Evolutionary conservation across 2,329 filamentous ascomycete genomes (phyloP).

Genomic region (Emmonsiellopsis sp.): DNA sequence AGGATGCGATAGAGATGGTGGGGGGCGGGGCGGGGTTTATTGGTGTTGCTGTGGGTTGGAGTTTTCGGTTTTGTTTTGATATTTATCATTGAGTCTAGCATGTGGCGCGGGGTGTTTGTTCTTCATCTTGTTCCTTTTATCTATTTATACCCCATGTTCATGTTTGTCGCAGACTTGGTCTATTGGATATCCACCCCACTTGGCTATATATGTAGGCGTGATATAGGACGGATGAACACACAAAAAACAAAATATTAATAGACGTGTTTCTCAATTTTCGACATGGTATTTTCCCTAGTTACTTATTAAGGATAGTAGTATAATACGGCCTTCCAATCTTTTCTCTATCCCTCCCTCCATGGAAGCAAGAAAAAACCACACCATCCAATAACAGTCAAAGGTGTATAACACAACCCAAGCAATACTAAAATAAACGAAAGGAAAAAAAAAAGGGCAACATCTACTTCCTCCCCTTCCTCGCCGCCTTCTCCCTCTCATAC

Average conservation of each 20-base stretch:
- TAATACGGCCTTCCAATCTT: neutral
- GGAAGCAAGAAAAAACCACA: neutral
- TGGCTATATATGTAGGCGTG: too few relatives aligned
- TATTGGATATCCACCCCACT: too few relatives aligned
- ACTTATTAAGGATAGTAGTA: too few relatives aligned
- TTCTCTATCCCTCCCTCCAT: neutral
- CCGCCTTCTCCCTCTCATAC: conserved; percentile 78
- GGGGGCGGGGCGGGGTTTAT: neutral
- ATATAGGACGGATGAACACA: too few relatives aligned
- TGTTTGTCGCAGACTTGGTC: too few relatives aligned
- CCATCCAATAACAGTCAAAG: neutral
- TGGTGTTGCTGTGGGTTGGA: neutral
- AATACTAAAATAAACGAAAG: neutral
- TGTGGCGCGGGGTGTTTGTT: too few relatives aligned
- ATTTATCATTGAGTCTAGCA: neutral
- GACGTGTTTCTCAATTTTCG: too few relatives aligned
- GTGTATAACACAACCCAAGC: neutral
- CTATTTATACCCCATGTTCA: too few relatives aligned
- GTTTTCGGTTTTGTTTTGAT: neutral
- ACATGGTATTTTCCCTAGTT: too few relatives aligned
- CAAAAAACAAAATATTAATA: too few relatives aligned
- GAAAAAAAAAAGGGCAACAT: neutral
- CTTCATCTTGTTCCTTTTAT: too few relatives aligned
- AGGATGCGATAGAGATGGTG: conserved; percentile 31
- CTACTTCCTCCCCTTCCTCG: conserved; percentile 56